Conservation (phyloP, 495 filamentous ascomycete genomes). For the Tuber calosporum region DNA sequence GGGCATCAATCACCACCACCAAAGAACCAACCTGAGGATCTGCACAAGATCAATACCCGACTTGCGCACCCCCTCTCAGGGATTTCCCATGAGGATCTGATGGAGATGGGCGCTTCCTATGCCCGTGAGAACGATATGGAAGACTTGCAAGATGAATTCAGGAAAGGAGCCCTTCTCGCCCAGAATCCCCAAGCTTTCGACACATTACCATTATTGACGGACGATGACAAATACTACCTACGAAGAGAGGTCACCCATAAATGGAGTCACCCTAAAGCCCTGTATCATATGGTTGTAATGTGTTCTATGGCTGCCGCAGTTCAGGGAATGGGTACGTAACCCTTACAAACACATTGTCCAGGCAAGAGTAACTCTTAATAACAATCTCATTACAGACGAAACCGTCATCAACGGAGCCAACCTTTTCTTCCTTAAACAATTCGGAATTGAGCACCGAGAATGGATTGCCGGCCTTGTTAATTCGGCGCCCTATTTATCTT, state of each 20-base stretch:
- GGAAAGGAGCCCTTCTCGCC: constrained; percentile 65
- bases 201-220: constrained; percentile 50
- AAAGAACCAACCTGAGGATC: background rate
- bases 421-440: constrained; percentile 58
- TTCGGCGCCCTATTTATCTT: constrained; percentile 66
- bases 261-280: constrained; percentile 64
- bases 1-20: constrained; percentile 8
- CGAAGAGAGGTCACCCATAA: constrained; percentile 58
- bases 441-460: constrained; percentile 55
- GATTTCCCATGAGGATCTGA: constrained; percentile 54
- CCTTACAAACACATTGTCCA: background rate
- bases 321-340: constrained; percentile 57
- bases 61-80: constrained; percentile 66
- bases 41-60: constrained; percentile 30
- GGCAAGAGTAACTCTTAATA: constrained; percentile 29
- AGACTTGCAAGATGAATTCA: constrained; percentile 57
- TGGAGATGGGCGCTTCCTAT: constrained; percentile 58
- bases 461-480: constrained; percentile 69
- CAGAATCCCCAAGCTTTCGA: constrained; percentile 53
- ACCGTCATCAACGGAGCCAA: constrained; percentile 75
- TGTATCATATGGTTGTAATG: constrained; percentile 61
- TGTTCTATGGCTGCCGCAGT: constrained; percentile 61
- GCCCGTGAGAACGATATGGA: constrained; percentile 58
- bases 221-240: constrained; percentile 54
- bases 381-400: constrained; percentile 55